Base-by-base conservation (phyloP, 192 early-diverging fungal species). In the Backusella mclennaniae region DNA sequence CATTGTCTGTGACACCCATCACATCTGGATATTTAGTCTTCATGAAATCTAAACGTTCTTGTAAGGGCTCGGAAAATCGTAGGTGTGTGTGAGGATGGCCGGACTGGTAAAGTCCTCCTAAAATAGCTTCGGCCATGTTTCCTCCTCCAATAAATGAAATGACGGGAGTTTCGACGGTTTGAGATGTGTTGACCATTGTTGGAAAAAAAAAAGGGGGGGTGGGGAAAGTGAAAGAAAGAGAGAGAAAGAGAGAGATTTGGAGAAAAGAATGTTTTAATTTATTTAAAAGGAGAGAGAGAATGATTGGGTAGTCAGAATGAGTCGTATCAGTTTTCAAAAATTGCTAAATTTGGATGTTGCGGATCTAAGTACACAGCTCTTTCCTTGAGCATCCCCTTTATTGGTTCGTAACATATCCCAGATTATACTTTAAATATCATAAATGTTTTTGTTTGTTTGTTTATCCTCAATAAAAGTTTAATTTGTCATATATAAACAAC, bases 51-150 rank as follows among this genome's bases (percentile, higher is more conserved):
- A 87, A 85, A 21, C 90, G 86, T 77, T 89, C 86, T 44, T 85
- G 85, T 67, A 88, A 80, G 11, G 95, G 95, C 76, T 98, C 97
- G 5, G 93, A 93, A 49, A 96, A 93, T 35, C 87, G 86, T 12
- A 95, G 85, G 73, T 92, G 87, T 11, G 85, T 74, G 19, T 87
- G 72, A 0, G 90, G 89, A 80, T 92, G 93, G 11, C 93, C 93
- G 9, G 83, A 89, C 77, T 91, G 84, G 69, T 96, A 82, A 35
- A 98, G 88, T n/a, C 97, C 97, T 7, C 93, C 95, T 38, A 97
- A 88, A 72, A 98, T 97, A 75, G 97, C 94, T 73, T 91, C 90
- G 44, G 94, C 95, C 97, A 98, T 98, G 84, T 98, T 96, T 69
- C 97, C 97, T 66, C 96, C 96, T 78, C 96, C 96, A 74, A 94